Evolutionary conservation across 768 basidiomycete species (phyloP).

Genomic region (Daedaleopsis sinensis): DNA sequence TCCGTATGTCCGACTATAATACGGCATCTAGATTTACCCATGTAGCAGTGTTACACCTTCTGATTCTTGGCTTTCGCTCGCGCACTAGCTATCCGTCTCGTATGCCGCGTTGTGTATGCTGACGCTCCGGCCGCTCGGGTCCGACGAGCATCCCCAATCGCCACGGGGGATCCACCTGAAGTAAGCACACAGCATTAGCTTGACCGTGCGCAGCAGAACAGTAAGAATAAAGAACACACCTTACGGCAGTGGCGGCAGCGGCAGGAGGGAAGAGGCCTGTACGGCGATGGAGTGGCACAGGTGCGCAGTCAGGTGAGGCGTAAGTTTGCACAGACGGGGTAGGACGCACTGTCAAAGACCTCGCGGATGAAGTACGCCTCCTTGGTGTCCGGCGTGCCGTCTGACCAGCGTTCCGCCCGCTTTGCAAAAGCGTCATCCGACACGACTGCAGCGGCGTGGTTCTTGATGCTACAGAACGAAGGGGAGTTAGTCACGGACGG

Average conservation of each 20-base stretch:
- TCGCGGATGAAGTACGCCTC: constrained; percentile 95
- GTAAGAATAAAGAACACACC: constrained; percentile 50
- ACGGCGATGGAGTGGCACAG: constrained; percentile 12
- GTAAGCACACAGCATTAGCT: not conserved
- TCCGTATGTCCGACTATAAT: constrained; percentile 27
- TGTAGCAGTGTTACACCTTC: constrained; percentile 35
- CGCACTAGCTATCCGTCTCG: constrained; percentile 21
- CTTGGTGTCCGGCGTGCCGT: constrained; percentile 90
- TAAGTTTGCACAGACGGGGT: not conserved
- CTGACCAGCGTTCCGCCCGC: constrained; percentile 72
- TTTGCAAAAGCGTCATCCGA: constrained; percentile 82
- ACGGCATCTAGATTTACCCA: constrained; percentile 29
- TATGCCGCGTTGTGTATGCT: constrained; percentile 96
- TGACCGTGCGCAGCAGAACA: not conserved
- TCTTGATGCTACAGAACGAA: constrained; percentile 71
- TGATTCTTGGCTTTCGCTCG: constrained; percentile 10
- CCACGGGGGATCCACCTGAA: constrained; percentile 89
- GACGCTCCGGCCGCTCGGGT: constrained; percentile 95
- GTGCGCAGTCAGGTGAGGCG: not conserved
- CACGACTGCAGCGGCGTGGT: constrained; percentile 72
- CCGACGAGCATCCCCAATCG: constrained; percentile 95
- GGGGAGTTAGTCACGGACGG: not conserved
- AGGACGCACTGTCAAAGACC: constrained; percentile 74
- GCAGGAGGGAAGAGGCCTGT: constrained; percentile 82
- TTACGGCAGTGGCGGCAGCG: constrained; percentile 89